phyloP scores from a whole-genome alignment of 139 green algal genomes.

The Chlamydomonas urium region DNA sequence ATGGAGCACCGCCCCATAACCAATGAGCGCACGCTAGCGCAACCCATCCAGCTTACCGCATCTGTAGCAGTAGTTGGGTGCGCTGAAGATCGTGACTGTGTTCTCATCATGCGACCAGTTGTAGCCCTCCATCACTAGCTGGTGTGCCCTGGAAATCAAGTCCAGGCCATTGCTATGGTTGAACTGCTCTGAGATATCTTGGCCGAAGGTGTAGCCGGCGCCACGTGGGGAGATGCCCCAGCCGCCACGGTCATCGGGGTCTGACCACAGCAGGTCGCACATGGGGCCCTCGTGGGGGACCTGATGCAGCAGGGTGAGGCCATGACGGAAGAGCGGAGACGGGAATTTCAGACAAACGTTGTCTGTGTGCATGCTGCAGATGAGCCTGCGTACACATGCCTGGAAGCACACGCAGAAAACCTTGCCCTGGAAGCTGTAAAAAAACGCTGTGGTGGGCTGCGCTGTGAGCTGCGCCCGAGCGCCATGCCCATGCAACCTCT shows the following conservation, averaged over 20 bases:
- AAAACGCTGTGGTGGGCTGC: no score
- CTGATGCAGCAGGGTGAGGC: conserved; percentile 77
- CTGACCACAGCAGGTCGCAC: conserved; percentile 98
- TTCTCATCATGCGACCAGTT: conserved; percentile 93
- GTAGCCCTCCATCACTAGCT: conserved; percentile 95
- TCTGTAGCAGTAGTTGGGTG: conserved; percentile 99
- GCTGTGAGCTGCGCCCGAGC: no score
- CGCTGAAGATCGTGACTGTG: conserved; percentile 96
- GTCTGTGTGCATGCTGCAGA: background rate
- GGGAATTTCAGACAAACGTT: background rate
- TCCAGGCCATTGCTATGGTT: conserved; percentile 93
- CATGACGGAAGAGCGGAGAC: background rate
- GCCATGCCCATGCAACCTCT: no score
- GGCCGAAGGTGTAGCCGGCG: conserved; percentile 96
- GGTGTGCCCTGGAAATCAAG: conserved; percentile 95
- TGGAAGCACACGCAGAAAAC: background rate
- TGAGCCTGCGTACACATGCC: background rate
- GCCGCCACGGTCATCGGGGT: conserved; percentile 98
- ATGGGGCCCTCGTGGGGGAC: conserved; percentile 97
- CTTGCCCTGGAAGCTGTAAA: background rate
- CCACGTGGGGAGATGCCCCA: conserved; percentile 92
- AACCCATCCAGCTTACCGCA: conserved; percentile 20
- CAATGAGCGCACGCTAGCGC: no score
- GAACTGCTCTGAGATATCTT: conserved; percentile 86
- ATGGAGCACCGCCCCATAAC: no score